Evolutionary conservation across 2,329 filamentous ascomycete species (phyloP), one percentile per base, ranked within the genome.

Genomic region (Phyllosticta capitalensis): DNA sequence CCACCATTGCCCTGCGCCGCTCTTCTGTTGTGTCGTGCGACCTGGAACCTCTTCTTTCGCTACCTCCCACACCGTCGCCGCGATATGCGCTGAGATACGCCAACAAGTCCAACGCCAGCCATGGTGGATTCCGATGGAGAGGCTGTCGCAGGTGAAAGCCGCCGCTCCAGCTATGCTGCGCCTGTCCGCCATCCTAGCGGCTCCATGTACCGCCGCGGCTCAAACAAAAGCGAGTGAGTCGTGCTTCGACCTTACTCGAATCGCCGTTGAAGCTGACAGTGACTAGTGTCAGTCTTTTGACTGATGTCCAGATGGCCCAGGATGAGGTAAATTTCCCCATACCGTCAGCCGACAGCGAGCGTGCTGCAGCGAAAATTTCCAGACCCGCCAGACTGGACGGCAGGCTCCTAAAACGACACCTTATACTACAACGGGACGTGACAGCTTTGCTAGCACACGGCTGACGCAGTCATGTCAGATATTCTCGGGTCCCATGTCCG

Each of bases 291-390:
- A 95, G 90, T 74, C 86, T 96, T 66, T 87, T 96, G 66, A 90
- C 90, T 65, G 90, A 96, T 73, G 92, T 97, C n/a, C 92, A 96
- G 72, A 97, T 99, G 94, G 92, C 94, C 20, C 90, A 95, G 56
- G 90, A 96, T 71, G 92, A 97, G 83, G 89, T 94, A 69, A 57
- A 38, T 38, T 30, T 3, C 30, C 30, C 30, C 17, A 1, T 5
- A 38, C 30, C 30, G 30, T 38, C 9, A 38, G 17, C 10, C 9
- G 10, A 38, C 30, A 38, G 30, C 30, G 12, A 14, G 30, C 30
- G 30, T n/a, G 49, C 49, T 19, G 20, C 52, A n/a, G 21, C 30
- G 30, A 38, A 38, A 38, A 38, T 14, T 38, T 12, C 30, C 9
- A n/a, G 30, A 14, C 30, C 58, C 48, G 20, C 20, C 22, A 26